These are phyloP conservation scores for Coffea eugenioides DNA, from an alignment of 257 asterid genomes.

Conservation along the genomic window DNA sequence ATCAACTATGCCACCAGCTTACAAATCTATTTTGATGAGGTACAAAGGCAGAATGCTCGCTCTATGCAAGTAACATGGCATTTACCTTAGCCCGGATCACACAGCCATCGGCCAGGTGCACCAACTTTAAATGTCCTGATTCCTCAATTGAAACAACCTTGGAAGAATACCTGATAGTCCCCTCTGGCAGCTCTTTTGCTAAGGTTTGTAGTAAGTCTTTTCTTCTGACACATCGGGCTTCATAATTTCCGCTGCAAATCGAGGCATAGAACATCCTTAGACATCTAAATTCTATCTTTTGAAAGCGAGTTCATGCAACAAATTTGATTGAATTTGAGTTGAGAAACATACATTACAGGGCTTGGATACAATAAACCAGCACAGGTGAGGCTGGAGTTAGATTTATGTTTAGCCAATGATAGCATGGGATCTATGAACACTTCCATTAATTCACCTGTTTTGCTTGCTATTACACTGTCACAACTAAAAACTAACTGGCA, in stretches of 20 bases:
- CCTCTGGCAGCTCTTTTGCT: constrained; percentile 64
- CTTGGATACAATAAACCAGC: background rate
- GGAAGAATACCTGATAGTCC: constrained; percentile 65
- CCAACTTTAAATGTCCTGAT: constrained; percentile 55
- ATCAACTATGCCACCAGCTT: background rate
- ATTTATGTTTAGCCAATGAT: background rate
- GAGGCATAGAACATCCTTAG: background rate
- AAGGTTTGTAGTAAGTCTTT: constrained; percentile 53
- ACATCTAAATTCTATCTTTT: background rate
- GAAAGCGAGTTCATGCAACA: background rate
- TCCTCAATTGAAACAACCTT: constrained; percentile 60
- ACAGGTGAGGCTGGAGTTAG: background rate
- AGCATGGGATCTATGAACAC: background rate
- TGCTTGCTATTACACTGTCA: background rate
- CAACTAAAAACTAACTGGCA: background rate
- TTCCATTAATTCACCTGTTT: background rate
- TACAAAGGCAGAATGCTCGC: background rate
- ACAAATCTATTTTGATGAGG: background rate
- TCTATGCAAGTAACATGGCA: background rate
- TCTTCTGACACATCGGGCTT: constrained; percentile 61
- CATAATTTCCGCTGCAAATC: constrained; percentile 41
- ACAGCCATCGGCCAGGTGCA: constrained; percentile 79
- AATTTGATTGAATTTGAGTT: background rate
- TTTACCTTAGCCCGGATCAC: constrained; percentile 56
- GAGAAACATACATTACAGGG: background rate